Evolutionary conservation across 768 basidiomycete species (phyloP).

Genomic region (Lentinula aciculospora): DNA sequence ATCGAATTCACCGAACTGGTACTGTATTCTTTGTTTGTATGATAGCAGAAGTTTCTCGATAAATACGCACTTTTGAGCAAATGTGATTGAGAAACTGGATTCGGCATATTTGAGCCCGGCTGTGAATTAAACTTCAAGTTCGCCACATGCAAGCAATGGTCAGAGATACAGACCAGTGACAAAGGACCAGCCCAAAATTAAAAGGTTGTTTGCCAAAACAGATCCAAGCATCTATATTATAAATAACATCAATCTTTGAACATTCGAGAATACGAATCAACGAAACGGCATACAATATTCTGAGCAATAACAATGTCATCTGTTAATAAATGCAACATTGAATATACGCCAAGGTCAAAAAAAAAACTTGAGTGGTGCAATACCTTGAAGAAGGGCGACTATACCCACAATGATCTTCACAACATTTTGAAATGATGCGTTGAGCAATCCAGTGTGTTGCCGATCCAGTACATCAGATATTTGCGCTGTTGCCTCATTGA

Average conservation of each 20-base stretch:
- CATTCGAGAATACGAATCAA: background rate
- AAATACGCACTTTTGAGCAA: slow-evolving; percentile 73
- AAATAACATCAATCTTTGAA: background rate
- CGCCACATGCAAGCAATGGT: background rate
- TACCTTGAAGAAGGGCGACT: slow-evolving; percentile 76
- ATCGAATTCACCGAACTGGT: slow-evolving; percentile 37
- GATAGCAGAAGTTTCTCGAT: slow-evolving; percentile 4
- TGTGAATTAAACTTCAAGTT: slow-evolving; percentile 13
- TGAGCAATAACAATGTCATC: slow-evolving; percentile 88
- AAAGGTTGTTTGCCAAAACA: slow-evolving; percentile 82
- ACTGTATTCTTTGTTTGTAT: slow-evolving; percentile 18
- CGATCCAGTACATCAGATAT: slow-evolving; percentile 73
- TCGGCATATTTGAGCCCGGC: slow-evolving; percentile 64
- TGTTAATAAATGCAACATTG: slow-evolving; percentile 23
- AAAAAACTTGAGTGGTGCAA: too few relatives aligned
- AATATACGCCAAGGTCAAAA: too few relatives aligned
- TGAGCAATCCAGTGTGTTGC: slow-evolving; percentile 81
- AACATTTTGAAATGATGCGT: slow-evolving; percentile 78
- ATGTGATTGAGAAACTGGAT: slow-evolving; percentile 73
- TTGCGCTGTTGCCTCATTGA: slow-evolving; percentile 80
- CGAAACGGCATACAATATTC: slow-evolving; percentile 52
- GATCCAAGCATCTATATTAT: slow-evolving; percentile 82
- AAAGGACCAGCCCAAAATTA: slow-evolving; percentile 90
- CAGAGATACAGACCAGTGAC: slow-evolving; percentile 50
- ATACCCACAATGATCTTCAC: slow-evolving; percentile 88